Evolutionary conservation across 495 filamentous ascomycete genomes (phyloP).

Genomic region (Penicillium goetzii): DNA sequence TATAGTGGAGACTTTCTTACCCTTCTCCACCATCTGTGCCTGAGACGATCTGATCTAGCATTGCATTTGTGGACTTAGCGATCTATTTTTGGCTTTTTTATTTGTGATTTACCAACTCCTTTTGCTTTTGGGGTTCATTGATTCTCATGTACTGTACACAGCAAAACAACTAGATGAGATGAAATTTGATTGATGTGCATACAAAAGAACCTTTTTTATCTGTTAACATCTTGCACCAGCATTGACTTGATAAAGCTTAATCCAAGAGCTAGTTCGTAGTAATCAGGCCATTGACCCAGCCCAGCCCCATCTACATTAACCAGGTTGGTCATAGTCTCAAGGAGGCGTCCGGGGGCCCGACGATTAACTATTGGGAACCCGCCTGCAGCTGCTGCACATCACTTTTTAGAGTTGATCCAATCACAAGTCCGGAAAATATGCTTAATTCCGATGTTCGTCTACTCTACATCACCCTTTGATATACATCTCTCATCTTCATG

Average conservation of each 20-base stretch:
- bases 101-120: background rate
- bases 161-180: background rate
- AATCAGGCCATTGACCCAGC: background rate
- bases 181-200: background rate
- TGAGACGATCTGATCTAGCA: conserved; percentile 3
- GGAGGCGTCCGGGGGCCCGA: background rate
- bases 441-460: background rate
- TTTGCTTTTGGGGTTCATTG: background rate
- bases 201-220: background rate
- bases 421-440: background rate
- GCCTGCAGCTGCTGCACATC: conserved; percentile 7
- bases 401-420: conserved; percentile 1
- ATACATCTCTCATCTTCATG: background rate
- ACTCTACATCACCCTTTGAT: background rate
- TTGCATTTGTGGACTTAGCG: conserved; percentile 10
- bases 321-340: background rate
- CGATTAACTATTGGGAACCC: background rate
- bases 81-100: background rate
- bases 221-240: background rate
- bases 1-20: background rate
- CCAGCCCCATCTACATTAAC: background rate
- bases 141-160: conserved; percentile 2
- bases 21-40: background rate
- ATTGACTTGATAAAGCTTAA: background rate
- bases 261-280: background rate